Evolutionary conservation across 768 basidiomycete genomes (phyloP).

Genomic region (Collybia sp.): DNA sequence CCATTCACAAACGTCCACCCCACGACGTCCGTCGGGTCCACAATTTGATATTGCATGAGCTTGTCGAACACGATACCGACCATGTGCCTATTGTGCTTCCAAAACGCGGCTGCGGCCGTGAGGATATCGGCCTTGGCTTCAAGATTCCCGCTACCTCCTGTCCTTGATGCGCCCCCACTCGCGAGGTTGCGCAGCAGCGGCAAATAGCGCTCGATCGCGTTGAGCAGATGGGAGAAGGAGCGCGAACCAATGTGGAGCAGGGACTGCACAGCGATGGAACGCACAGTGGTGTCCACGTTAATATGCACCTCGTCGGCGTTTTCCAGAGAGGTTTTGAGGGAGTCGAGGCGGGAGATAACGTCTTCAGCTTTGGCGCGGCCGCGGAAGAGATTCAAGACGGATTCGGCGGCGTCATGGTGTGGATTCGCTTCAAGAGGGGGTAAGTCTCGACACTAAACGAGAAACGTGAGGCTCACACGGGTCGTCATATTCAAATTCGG

Average conservation of each 20-base stretch:
- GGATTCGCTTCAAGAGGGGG: slow-evolving; percentile 52
- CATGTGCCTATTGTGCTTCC: slow-evolving; percentile 84
- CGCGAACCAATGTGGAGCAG: slow-evolving; percentile 89
- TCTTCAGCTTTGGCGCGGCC: slow-evolving; percentile 77
- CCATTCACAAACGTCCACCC: slow-evolving; percentile 72
- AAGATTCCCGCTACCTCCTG: slow-evolving; percentile 31
- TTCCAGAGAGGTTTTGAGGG: slow-evolving; percentile 61
- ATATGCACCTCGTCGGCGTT: slow-evolving; percentile 50
- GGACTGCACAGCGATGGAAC: slow-evolving; percentile 82
- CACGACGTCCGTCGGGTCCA: slow-evolving; percentile 91
- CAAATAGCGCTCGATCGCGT: slow-evolving; percentile 94
- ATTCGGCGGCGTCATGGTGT: slow-evolving; percentile 75
- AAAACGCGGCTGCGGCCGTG: slow-evolving; percentile 68
- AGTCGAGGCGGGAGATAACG: slow-evolving; percentile 70
- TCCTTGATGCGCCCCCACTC: slow-evolving; percentile 34
- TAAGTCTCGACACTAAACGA: background rate
- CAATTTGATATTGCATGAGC: slow-evolving; percentile 96
- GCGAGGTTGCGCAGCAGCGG: slow-evolving; percentile 66
- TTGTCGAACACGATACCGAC: slow-evolving; percentile 94
- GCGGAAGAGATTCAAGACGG: slow-evolving; percentile 77
- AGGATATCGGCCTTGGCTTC: slow-evolving; percentile 73
- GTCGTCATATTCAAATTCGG: slow-evolving; percentile 81
- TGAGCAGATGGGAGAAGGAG: slow-evolving; percentile 96
- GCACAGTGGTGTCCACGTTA: slow-evolving; percentile 62
- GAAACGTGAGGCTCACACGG: slow-evolving; percentile 41